Evolutionary conservation across 140 eudicot genomes (phyloP), one percentile per base, ranked within the genome.

Genomic region (Senecio squalidus): DNA sequence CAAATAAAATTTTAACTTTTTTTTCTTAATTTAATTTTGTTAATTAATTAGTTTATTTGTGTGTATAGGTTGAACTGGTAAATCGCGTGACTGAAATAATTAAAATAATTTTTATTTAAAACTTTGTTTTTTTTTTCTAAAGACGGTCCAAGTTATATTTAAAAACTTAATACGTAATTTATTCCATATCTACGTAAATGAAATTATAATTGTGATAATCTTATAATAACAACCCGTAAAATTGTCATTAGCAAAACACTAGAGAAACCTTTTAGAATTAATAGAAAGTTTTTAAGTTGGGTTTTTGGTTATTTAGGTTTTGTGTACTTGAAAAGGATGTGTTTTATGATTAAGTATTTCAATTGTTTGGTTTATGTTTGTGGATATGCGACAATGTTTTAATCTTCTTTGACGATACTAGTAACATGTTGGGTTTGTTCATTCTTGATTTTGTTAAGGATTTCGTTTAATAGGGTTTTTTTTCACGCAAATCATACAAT

Each of bases 51-150:
- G n/a, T n/a, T n/a, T n/a, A n/a, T n/a, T n/a, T n/a, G 16, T 27
- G 14, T 29, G 40, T 31, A 29, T 60, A 24, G 58, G 69, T 70
- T 54, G 75, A 40, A 61, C 57, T 47, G 55, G 69, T 36, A 57
- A 24, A 25, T 58, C 66, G 52, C 66, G 31, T 68, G 74, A 46
- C n/a, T n/a, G n/a, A n/a, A n/a, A n/a, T n/a, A n/a, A n/a, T n/a
- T n/a, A n/a, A n/a, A n/a, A n/a, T n/a, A n/a, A n/a, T n/a, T n/a
- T n/a, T n/a, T n/a, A n/a, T n/a, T n/a, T n/a, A n/a, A n/a, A n/a
- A n/a, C n/a, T n/a, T n/a, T n/a, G n/a, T n/a, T n/a, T n/a, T n/a
- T n/a, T n/a, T n/a, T n/a, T n/a, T n/a, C n/a, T n/a, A n/a, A n/a
- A n/a, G n/a, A n/a, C n/a, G n/a, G n/a, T n/a, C n/a, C n/a, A n/a